Evolutionary conservation across 306 rosid genomes (phyloP), one percentile per base, ranked within the genome.

Genomic region (Abrus pulchellus): DNA sequence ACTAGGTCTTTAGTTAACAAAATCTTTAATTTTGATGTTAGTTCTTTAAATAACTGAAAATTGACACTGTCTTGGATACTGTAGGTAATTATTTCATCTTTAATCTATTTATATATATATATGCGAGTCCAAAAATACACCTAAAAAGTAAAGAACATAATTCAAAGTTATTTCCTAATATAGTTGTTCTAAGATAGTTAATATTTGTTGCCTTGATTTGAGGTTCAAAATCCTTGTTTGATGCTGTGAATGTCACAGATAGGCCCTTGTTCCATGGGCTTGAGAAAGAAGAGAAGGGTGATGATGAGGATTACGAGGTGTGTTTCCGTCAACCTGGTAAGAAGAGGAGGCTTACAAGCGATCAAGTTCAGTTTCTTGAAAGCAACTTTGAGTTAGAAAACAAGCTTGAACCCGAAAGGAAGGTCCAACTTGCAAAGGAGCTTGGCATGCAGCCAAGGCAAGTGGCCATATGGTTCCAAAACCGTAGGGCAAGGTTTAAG

Each of bases 391-490:
- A 88, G 84, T 11, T 50, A 27, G 94, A 88, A 62, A 93, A 88
- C 87, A 93, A 88, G 78, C 97, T 93, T 36, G 97, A 91, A 66
- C 97, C 93, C 11, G 97, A 89, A 36, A 88, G 92, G 80, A 93
- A 89, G 55, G 63, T 52, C 57, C 88, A 87, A 67, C 92, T 93
- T 20, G 97, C 97, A 3, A 85, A 88, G 73, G 93, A 93, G 13
- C 86, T 90, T n/a, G 90, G 96, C 2, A 77, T 93, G 88, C 90
- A 79, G 81, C 94, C 97, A 12, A 89, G 97, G 80, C 97, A 93
- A 90, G 92, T 93, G 6, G 92, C 97, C 30, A 88, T 93, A 44
- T 93, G 97, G 97, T 93, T 93, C 64, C 97, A 93, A 76, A 93
- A 93, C 84, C 81, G 97, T 61, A 83, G 97, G 41, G 97, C 96